phyloP scores from a whole-genome alignment of 768 basidiomycete species.

The Xerocomus brunneocitrinus region DNA sequence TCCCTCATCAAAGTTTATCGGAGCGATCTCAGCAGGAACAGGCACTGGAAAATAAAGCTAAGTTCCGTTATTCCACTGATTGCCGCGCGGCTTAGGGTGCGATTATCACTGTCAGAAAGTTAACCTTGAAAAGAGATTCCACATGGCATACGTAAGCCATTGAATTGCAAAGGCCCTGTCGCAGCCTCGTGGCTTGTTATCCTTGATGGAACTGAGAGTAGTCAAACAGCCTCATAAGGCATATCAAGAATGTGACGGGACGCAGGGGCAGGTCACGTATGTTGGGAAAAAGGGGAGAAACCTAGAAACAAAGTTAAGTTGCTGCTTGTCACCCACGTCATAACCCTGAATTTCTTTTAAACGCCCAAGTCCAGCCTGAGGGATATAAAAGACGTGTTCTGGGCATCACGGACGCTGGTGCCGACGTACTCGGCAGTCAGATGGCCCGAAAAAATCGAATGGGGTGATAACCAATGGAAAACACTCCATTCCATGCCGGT shows the following conservation, averaged over 20 bases:
- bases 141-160: conserved; percentile 20
- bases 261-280: conserved; percentile 5
- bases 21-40: conserved; percentile 26
- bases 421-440: conserved; percentile 11
- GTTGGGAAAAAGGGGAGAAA: conserved; percentile 7
- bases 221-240: conserved; percentile 11
- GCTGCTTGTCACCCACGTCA: conserved; percentile 17
- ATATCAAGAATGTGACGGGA: conserved; percentile 16
- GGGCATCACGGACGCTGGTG: conserved; percentile 5
- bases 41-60: conserved; percentile 11
- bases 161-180: conserved; percentile 15
- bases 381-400: conserved; percentile 2
- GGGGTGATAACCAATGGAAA: conserved; percentile 2
- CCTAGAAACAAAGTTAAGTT: conserved; percentile 26
- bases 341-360: conserved; percentile 22
- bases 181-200: conserved; percentile 17
- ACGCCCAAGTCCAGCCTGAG: conserved; percentile 4
- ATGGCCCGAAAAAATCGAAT: background rate
- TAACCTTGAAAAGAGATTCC: conserved; percentile 24
- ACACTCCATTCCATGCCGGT: conserved; percentile 1
- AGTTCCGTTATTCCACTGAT: conserved; percentile 15
- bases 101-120: conserved; percentile 17
- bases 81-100: conserved; percentile 11
- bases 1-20: conserved; percentile 22
- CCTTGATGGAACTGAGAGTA: conserved; percentile 1